These are phyloP conservation scores for Nemania bipapillata DNA, from an alignment of 2,329 filamentous ascomycete species.

Conservation along the genomic window DNA sequence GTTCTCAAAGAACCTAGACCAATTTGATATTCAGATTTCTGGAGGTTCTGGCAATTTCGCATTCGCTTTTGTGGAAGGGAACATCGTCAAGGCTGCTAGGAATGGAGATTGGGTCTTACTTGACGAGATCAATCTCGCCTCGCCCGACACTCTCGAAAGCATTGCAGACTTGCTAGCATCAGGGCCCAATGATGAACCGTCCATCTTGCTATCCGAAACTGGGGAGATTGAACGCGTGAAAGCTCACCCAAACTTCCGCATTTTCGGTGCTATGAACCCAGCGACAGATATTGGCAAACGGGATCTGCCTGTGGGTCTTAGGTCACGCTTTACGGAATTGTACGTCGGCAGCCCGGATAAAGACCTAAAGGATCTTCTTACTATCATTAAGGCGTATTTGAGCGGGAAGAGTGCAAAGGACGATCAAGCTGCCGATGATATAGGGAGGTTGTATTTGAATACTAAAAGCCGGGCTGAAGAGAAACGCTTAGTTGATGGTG, in stretches of 20 bases:
- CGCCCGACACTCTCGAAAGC: slow-evolving; percentile 92
- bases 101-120: slow-evolving; percentile 97
- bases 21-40: slow-evolving; percentile 82
- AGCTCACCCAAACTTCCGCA: slow-evolving; percentile 90
- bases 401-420: slow-evolving; percentile 76
- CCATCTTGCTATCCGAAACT: slow-evolving; percentile 89
- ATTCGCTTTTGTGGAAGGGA: slow-evolving; percentile 95
- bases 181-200: slow-evolving; percentile 76
- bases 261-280: slow-evolving; percentile 99
- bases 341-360: slow-evolving; percentile 92
- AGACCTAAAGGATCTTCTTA: slow-evolving; percentile 85
- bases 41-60: slow-evolving; percentile 81
- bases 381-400: slow-evolving; percentile 89
- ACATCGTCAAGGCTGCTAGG: slow-evolving; percentile 92
- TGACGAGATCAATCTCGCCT: slow-evolving; percentile 96
- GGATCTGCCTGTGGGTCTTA: slow-evolving; percentile 86
- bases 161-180: slow-evolving; percentile 86
- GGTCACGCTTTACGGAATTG: slow-evolving; percentile 93
- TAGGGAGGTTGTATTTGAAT: slow-evolving; percentile 86
- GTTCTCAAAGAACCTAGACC: slow-evolving; percentile 78
- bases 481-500: slow-evolving; percentile 90
- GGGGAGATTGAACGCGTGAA: slow-evolving; percentile 90
- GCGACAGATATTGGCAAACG: slow-evolving; percentile 97
- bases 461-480: slow-evolving; percentile 83
- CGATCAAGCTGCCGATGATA: slow-evolving; percentile 78